A percentile compares a stretch with the other conserved stretches of the same genome.
phyloP scores from a whole-genome alignment of 2,329 filamentous ascomycete species.

The Zymoseptoria pseudotritici region DNA sequence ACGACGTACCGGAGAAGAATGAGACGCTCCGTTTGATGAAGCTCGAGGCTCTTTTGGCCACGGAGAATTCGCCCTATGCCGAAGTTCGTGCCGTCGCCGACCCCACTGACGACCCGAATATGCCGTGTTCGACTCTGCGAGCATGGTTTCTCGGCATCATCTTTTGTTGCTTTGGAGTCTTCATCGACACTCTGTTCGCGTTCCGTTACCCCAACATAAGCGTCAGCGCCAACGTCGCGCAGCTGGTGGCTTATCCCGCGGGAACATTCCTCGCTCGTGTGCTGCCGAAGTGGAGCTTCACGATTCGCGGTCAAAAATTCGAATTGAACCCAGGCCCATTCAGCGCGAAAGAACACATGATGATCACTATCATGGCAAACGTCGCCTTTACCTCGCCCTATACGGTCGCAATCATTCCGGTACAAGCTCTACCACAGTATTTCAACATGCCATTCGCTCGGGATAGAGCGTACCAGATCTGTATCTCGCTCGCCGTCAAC shows the following conservation, averaged over 20 bases:
- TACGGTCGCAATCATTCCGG: constrained; percentile 2
- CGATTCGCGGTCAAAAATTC: constrained; percentile 47
- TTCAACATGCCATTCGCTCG: constrained; percentile 5
- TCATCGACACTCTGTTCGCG: constrained; percentile 27
- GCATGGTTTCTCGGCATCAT: constrained; percentile 27
- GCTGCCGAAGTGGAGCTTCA: constrained; percentile 48
- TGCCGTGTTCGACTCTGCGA: constrained; percentile 27
- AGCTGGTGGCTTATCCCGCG: constrained; percentile 31
- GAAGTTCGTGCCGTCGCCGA: constrained; percentile 20
- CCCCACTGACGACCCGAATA: constrained; percentile 16
- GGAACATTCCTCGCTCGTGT: constrained; percentile 49
- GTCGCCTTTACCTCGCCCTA: constrained; percentile 28
- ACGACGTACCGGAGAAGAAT: constrained; percentile 8
- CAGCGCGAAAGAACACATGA: constrained; percentile 56
- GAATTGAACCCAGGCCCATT: constrained; percentile 53
- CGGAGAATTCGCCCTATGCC: constrained; percentile 19
- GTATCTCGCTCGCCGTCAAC: constrained; percentile 1
- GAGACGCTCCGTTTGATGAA: constrained; percentile 5
- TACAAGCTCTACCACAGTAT: constrained; percentile 3
- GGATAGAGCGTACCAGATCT: constrained; percentile 4
- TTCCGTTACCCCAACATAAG: constrained; percentile 27
- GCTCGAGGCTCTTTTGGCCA: constrained; percentile 4
- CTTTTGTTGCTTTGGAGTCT: constrained; percentile 21
- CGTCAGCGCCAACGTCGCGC: constrained; percentile 26
- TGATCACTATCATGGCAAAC: constrained; percentile 59